Base-by-base conservation (phyloP, 2,329 filamentous ascomycete species). In the Spiromastix sp. region DNA sequence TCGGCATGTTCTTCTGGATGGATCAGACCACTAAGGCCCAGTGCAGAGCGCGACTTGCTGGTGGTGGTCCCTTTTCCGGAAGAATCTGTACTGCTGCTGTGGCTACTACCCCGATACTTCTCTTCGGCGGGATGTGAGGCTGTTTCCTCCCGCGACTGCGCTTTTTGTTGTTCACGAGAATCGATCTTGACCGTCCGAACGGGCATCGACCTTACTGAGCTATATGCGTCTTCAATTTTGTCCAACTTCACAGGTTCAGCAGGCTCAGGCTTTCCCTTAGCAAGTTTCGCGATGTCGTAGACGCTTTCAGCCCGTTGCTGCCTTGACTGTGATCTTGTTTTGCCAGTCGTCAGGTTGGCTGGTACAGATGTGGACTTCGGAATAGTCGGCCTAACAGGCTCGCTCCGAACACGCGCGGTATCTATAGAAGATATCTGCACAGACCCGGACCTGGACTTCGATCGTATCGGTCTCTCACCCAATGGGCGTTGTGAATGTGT, bases 281-380 rank as follows among this genome's bases (percentile, higher is more conserved):
- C n/a, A n/a, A n/a, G n/a, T n/a, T n/a, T n/a, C n/a, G n/a, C n/a
- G n/a, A n/a, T n/a, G n/a, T n/a, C n/a, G n/a, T n/a, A n/a, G n/a
- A n/a, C n/a, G n/a, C n/a, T n/a, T n/a, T 54, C 50, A 39, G 59
- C 57, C 25, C 59, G 42, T 30, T 46, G 44, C 30, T 51, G 50
- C 15, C 57, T 55, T 19, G 60, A 61, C 40, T 63, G 59, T 10
- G 60, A 61, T 18, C 60, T 53, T 12, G 60, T 63, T 43, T 61
- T 61, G n/a, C 56, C 58, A 33, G 60, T 52, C 4, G 52, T 58
- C 28, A 62, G 41, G 18, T 49, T 51, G 5, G 43, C 52, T 12
- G 52, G 50, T 26, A 48, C 51, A 25, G 50, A 57, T n/a, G 37
- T 51, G 3, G 55, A 50, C 39, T 58, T 57, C 15, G 51, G 39